Evolutionary conservation across 2,329 filamentous ascomycete species (phyloP).

Genomic region (Colletotrichum paranaense): DNA sequence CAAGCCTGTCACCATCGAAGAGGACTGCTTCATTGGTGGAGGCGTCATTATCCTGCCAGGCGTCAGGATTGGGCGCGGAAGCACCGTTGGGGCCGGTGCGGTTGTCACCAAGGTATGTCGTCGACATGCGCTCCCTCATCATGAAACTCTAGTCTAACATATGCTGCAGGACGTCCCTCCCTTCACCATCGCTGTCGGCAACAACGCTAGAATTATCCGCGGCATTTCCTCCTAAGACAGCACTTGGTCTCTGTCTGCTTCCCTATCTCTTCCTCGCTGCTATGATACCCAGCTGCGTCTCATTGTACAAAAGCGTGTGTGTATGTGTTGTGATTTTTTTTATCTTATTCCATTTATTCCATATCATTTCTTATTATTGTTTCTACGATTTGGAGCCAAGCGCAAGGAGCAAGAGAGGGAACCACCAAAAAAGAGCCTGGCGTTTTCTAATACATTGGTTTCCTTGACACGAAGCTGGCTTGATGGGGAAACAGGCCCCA

Average conservation of each 20-base stretch:
- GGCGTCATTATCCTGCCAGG: conserved; percentile 83
- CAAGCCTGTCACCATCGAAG: conserved; percentile 79
- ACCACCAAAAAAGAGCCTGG: conserved; percentile 16
- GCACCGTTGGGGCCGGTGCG: conserved; percentile 83
- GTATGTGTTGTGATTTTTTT: neutral
- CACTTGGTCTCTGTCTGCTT: conserved; percentile 3
- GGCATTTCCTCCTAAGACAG: conserved; percentile 43
- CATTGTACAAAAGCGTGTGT: conserved; percentile 31
- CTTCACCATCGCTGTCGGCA: conserved; percentile 77
- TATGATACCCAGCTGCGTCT: conserved; percentile 34
- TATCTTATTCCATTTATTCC: neutral
- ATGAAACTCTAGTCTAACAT: conserved; percentile 36
- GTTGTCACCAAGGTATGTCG: conserved; percentile 80
- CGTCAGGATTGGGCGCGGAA: conserved; percentile 82
- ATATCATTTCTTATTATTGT: neutral
- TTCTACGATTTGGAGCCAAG: conserved; percentile 21
- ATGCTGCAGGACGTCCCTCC: conserved; percentile 67
- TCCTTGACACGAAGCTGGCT: neutral
- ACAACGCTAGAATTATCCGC: conserved; percentile 70
- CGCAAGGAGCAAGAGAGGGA: conserved; percentile 15
- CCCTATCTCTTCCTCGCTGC: conserved; percentile 19
- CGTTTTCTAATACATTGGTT: conserved; percentile 10
- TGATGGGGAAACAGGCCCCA: conserved; percentile 1
- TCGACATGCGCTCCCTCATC: neutral
- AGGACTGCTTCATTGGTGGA: conserved; percentile 86